Evolutionary conservation across 495 filamentous ascomycete genomes (phyloP), one percentile per base, ranked within the genome.

Genomic region (Cairneyella variabilis): DNA sequence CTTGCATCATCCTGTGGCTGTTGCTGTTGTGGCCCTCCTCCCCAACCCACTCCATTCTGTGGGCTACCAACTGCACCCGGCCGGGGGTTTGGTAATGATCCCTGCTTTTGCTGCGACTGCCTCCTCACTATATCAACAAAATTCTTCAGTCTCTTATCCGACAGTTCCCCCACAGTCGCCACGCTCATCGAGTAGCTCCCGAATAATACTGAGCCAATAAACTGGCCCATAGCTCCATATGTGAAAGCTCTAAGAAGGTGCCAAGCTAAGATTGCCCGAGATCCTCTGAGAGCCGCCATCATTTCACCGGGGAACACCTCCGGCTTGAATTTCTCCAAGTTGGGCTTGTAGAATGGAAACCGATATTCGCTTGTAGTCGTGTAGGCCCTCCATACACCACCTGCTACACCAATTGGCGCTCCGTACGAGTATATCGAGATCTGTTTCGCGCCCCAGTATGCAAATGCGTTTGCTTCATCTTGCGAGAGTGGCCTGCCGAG

Each of bases 1-100:
- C 62, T 65, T 7, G 62, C 59, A 60, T 65, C 62, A 45, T 62
- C 62, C n/a, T n/a, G n/a, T 5, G 28, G 17, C 18, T 48, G 18
- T 12, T 14, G 17, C 4, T 27, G 14, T 18, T 16, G 5, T n/a
- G n/a, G n/a, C n/a, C n/a, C n/a, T 52, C 25, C 21, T 7, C 18
- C 3, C 36, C 5, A n/a, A 10, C 7, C 30, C 20, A 37, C 12
- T 25, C 20, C n/a, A 20, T 32, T 6, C 20, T n/a, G 47, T 18
- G 37, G 9, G 12, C 1, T 9, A 6, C 22, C 21, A 7, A 22
- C 21, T 25, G 22, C 20, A 27, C 48, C 25, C 11, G 22, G 46
- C 26, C 26, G 17, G n/a, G n/a, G n/a, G 20, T 32, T 36, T 17
- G 47, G 23, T 1, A n/a, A 7, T 20, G 21, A 6, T 7, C 28